These are phyloP conservation scores for Biscogniauxia mediterranea DNA, from an alignment of 2,329 filamentous ascomycete genomes.

Conservation along the genomic window DNA sequence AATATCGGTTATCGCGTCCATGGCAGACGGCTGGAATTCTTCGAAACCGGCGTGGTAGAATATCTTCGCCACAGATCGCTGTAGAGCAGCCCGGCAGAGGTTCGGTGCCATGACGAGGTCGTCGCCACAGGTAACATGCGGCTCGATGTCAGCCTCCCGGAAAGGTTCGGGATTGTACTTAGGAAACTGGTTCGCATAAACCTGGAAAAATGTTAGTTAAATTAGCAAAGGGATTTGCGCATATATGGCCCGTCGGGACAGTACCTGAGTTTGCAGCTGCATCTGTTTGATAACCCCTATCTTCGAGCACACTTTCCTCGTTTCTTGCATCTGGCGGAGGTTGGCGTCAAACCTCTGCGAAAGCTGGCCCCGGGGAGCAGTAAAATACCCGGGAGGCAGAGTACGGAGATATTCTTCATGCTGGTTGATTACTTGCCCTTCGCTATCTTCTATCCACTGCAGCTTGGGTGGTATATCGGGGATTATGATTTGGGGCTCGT, in stretches of 20 bases:
- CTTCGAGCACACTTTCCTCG: constrained; percentile 91
- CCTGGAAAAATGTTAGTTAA: constrained; percentile 48
- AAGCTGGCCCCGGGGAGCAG: constrained; percentile 70
- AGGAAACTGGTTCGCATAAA: constrained; percentile 97
- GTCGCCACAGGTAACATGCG: constrained; percentile 86
- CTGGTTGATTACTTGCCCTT: constrained; percentile 86
- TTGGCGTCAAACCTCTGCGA: constrained; percentile 83
- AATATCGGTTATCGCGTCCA: constrained; percentile 87
- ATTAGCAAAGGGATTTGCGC: background rate
- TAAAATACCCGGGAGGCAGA: constrained; percentile 72
- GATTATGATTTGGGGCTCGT: constrained; percentile 80
- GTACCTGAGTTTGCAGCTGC: constrained; percentile 94
- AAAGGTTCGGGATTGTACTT: constrained; percentile 93
- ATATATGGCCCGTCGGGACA: constrained; percentile 14
- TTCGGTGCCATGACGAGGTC: constrained; percentile 84
- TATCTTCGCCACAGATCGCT: constrained; percentile 88
- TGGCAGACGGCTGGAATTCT: constrained; percentile 90
- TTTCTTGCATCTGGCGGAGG: constrained; percentile 94
- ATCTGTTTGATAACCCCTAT: constrained; percentile 99
- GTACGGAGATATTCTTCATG: constrained; percentile 81
- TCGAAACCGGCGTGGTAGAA: constrained; percentile 97
- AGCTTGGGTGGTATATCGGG: constrained; percentile 78
- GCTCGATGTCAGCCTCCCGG: constrained; percentile 77
- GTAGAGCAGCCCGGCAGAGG: constrained; percentile 78
- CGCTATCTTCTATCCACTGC: constrained; percentile 84